Evolutionary conservation across 2,329 filamentous ascomycete genomes (phyloP), one percentile per base, ranked within the genome.

Genomic region (Eurotiales sp.): DNA sequence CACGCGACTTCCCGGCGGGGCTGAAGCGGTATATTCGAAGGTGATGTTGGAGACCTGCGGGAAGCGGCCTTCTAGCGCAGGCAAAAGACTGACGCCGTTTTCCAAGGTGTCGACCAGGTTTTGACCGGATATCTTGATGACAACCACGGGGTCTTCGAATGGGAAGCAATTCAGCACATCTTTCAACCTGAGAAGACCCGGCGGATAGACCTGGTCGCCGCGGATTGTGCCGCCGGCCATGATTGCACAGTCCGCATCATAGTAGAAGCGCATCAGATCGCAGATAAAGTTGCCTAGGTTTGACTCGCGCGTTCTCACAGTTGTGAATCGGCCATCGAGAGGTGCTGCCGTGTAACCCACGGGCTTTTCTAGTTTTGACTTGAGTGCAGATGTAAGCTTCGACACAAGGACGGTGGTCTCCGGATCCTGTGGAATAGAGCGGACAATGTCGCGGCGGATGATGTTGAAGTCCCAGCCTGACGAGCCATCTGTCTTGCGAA

Each of bases 201-300:
- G 88, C 0, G 89, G 84, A 61, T 95, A 96, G 27, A 96, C 84
- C 66, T 93, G 88, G 63, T 96, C 90, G 1, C 90, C 90, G 12
- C 90, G 82, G 48, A 95, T 89, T 0, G 90, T 95, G 0, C 90
- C 90, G 0, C 87, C 80, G 0, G 88, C 89, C 84, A 95, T 93
- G 56, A 95, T 77, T 25, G 84, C 82, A 64, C 89, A 95, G 60
- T 96, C 91, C 0, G 88, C 84, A 4, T 77, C 72, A 65, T 96
- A 90, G 64, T 95, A 86, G 55, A 83, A 83, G 7, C 89, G 81
- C 89, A 96, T 95, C 21, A 96, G 79, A 64, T 96, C 90, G 69
- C 88, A 93, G 3, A 95, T 86, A 66, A 95, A 95, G 69, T 96
- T 96, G 1, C 87, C 90, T 12, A 95, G 73, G 63, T 96, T 96